Conservation (phyloP, 2,329 filamentous ascomycete species). For the Fusarium humuli region DNA sequence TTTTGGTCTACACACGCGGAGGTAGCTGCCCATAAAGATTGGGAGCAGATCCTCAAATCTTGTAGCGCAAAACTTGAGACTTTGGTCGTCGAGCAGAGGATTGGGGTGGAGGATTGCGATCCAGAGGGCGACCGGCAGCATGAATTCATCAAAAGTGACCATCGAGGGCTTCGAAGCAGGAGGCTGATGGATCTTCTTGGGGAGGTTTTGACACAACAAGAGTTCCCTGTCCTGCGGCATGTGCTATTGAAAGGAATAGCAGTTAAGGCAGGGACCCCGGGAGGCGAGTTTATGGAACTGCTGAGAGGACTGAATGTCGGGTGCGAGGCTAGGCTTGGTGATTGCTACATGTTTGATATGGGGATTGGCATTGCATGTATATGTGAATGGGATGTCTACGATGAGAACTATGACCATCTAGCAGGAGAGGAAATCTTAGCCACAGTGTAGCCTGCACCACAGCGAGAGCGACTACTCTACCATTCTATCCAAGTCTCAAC, state of each 20-base stretch:
- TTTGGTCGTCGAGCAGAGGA: not conserved
- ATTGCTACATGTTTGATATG: not conserved
- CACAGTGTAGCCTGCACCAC: not conserved
- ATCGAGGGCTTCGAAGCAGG: not conserved
- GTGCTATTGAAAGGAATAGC: not conserved
- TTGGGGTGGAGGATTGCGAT: not conserved
- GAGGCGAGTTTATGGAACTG: not conserved
- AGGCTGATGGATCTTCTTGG: not conserved
- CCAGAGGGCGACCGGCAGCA: not conserved
- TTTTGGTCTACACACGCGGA: conserved; percentile 3
- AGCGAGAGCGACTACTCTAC: not conserved
- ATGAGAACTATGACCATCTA: not conserved
- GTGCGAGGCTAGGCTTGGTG: not conserved
- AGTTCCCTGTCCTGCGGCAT: not conserved
- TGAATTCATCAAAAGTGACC: not conserved
- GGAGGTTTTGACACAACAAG: fast-evolving
- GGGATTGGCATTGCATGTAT: not conserved
- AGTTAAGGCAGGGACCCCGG: not conserved
- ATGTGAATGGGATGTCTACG: not conserved
- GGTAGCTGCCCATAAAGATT: not conserved
- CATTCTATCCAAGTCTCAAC: not conserved
- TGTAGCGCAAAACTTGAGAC: not conserved
- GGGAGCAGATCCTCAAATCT: not conserved
- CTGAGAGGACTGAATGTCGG: not conserved
- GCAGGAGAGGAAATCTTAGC: not conserved